Conservation (phyloP, 352 stramenopile genomes). For the Hyaloperonospora arabidopsidis region DNA sequence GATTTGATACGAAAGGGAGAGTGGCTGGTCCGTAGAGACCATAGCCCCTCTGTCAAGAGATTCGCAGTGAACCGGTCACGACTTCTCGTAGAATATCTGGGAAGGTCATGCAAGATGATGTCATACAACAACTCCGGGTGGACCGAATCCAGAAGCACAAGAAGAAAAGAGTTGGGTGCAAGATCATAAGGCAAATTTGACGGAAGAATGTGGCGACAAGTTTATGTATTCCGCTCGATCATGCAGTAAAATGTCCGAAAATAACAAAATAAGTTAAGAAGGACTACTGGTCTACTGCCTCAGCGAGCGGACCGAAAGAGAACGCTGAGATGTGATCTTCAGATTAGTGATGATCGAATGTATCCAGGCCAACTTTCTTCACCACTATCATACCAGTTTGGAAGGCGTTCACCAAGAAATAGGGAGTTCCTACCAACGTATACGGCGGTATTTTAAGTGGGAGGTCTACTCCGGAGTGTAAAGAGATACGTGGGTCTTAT, state of each 20-base stretch:
- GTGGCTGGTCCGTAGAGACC: background rate
- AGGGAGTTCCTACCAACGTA: background rate
- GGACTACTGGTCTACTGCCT: background rate
- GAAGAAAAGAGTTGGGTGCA: background rate
- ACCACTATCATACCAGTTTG: background rate
- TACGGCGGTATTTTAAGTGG: background rate
- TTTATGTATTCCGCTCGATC: background rate
- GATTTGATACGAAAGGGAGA: background rate
- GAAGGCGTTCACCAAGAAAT: background rate
- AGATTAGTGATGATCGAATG: background rate
- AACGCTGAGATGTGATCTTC: background rate
- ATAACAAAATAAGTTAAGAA: background rate
- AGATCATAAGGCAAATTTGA: background rate
- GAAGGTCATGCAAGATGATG: background rate
- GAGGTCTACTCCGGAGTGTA: background rate
- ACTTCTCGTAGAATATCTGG: background rate
- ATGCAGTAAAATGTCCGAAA: background rate
- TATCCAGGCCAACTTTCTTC: background rate
- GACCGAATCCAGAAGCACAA: background rate
- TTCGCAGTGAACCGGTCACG: background rate
- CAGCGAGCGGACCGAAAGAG: background rate
- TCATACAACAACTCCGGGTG: background rate
- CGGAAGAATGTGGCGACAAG: background rate
- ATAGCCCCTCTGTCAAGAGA: background rate
- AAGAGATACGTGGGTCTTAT: background rate